Percentiles rank a stretch among this genome's conserved stretches.
These are phyloP conservation scores for Brettanomyces naardenensis DNA, from an alignment of 805 yeast genomes.

Conservation along the genomic window DNA sequence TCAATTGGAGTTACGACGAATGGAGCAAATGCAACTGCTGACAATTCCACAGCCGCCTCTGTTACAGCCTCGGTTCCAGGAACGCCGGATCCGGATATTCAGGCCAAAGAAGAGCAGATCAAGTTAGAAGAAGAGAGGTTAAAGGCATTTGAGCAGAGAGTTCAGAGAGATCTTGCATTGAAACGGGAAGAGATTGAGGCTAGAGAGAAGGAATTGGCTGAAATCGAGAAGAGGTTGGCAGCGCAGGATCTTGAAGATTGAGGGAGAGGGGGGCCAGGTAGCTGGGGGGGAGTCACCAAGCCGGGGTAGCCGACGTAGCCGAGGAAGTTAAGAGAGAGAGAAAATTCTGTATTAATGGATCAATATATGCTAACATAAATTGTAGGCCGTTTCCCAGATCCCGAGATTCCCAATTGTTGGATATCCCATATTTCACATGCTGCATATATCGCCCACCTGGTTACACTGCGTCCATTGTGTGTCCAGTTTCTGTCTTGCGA, in stretches of 20 bases:
- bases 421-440: too few relatives aligned
- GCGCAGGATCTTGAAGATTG: conserved; percentile 12
- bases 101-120: conserved; percentile 75
- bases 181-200: conserved; percentile 78
- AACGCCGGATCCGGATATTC: conserved; percentile 5
- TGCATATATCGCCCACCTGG: too few relatives aligned
- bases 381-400: too few relatives aligned
- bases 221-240: conserved; percentile 46
- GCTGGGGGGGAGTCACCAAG: not conserved
- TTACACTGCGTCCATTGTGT: too few relatives aligned
- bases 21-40: not conserved
- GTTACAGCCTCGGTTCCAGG: not conserved
- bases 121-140: conserved; percentile 84
- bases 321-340: too few relatives aligned
- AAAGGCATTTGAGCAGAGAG: conserved; percentile 78
- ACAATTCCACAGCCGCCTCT: not conserved
- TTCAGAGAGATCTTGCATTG: conserved; percentile 74
- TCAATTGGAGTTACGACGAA: not conserved
- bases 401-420: too few relatives aligned
- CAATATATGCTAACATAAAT: too few relatives aligned
- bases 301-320: too few relatives aligned
- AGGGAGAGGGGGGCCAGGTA: not conserved
- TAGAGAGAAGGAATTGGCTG: conserved; percentile 78
- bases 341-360: too few relatives aligned
- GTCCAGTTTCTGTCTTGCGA: too few relatives aligned